phyloP scores from a whole-genome alignment of 306 rosid species.

The Macrotyloma uniflorum region DNA sequence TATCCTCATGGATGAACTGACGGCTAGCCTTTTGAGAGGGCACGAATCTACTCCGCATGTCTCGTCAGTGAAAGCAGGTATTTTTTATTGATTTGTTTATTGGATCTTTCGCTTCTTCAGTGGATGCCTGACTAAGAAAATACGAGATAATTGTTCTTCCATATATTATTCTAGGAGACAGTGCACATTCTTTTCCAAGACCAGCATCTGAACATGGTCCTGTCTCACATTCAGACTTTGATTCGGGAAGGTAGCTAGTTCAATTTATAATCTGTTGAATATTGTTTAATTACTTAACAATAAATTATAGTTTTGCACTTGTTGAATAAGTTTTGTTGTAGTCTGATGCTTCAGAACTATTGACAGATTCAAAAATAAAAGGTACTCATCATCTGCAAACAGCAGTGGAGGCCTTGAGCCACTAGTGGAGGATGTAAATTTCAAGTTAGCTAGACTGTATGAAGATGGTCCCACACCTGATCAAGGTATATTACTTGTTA shows the following conservation, averaged over 20 bases:
- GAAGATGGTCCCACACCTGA: slow-evolving; percentile 60
- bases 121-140: slow-evolving; percentile 18
- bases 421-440: slow-evolving; percentile 61
- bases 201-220: slow-evolving; percentile 64
- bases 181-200: slow-evolving; percentile 50
- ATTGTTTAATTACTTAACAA: slow-evolving; percentile 7
- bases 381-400: slow-evolving; percentile 64
- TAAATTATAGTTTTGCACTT: slow-evolving; percentile 6
- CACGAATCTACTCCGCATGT: slow-evolving; percentile 47
- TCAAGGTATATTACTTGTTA: slow-evolving; percentile 55
- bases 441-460: slow-evolving; percentile 54
- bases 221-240: slow-evolving; percentile 48
- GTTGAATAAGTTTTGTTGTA: slow-evolving; percentile 15
- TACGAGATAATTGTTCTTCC: slow-evolving; percentile 10
- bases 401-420: slow-evolving; percentile 66
- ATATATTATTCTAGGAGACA: slow-evolving; percentile 47
- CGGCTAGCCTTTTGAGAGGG: slow-evolving; percentile 41
- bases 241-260: slow-evolving; percentile 58
- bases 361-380: slow-evolving; percentile 58
- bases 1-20: slow-evolving; percentile 43
- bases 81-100: slow-evolving; percentile 1
- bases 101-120: slow-evolving; percentile 21
- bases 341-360: slow-evolving; percentile 27
- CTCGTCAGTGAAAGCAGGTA: slow-evolving; percentile 67
- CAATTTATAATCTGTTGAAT: neutral